Percentiles rank a stretch among this genome's conserved stretches.
Evolutionary conservation across 2,329 filamentous ascomycete species (phyloP).

Genomic region (Rachicladosporium sp.): DNA sequence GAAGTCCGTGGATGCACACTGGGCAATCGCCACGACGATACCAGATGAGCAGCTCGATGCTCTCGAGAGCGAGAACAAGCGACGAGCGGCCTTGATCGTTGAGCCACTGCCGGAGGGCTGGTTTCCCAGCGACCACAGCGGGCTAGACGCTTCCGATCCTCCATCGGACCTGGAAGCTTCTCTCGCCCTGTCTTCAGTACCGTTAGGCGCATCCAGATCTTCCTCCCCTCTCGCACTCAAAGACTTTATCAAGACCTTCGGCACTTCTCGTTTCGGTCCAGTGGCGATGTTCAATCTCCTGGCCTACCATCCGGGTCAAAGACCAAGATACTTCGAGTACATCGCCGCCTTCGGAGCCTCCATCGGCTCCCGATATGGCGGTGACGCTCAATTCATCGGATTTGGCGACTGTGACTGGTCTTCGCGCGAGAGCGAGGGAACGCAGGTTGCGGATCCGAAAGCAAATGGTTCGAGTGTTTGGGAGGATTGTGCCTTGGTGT

Average conservation of each 20-base stretch:
- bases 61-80: slow-evolving; percentile 1
- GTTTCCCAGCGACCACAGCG: slow-evolving; percentile 8
- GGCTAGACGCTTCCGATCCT: slow-evolving; percentile 9
- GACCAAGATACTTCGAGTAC: slow-evolving; percentile 10
- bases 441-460: slow-evolving; percentile 6
- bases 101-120: slow-evolving; percentile 8
- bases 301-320: slow-evolving; percentile 8
- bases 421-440: slow-evolving; percentile 3
- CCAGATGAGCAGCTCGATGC: slow-evolving; percentile 6
- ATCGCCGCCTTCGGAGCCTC: slow-evolving; percentile 9
- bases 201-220: slow-evolving; percentile 4
- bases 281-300: slow-evolving; percentile 14
- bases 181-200: slow-evolving; percentile 7
- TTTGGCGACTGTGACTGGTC: slow-evolving; percentile 7
- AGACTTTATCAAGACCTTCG: slow-evolving; percentile 10
- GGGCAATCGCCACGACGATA: slow-evolving; percentile 10
- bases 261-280: slow-evolving; percentile 6
- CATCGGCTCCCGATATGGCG: slow-evolving; percentile 10
- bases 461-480: slow-evolving; percentile 6
- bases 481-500: slow-evolving; percentile 11
- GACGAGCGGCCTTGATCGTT: no score
- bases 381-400: slow-evolving; percentile 7
- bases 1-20: slow-evolving; percentile 1
- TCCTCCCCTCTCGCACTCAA: slow-evolving; percentile 5
- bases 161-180: slow-evolving; percentile 11